Conservation (phyloP, 148 eudicot genomes). For the Mesembryanthemum crystallinum region DNA sequence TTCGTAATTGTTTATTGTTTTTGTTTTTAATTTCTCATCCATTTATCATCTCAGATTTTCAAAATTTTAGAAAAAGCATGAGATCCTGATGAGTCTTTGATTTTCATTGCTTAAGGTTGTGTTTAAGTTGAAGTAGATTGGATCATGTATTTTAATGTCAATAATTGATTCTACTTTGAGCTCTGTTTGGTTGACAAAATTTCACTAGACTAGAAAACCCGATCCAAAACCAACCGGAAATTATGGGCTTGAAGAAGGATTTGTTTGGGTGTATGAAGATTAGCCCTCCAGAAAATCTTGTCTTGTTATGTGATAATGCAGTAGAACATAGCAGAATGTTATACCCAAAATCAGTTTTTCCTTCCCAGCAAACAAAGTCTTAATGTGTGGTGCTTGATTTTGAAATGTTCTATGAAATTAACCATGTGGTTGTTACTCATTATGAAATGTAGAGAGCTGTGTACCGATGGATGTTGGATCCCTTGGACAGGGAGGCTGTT, state of each 20-base stretch:
- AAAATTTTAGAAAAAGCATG: neutral
- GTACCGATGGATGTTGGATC: conserved; percentile 74
- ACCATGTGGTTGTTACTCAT: neutral
- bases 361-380: neutral
- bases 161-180: neutral
- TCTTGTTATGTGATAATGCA: neutral
- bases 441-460: conserved; percentile 54
- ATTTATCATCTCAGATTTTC: too few species aligned
- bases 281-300: neutral
- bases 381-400: neutral
- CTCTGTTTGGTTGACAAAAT: neutral
- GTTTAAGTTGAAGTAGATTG: neutral
- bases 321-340: neutral
- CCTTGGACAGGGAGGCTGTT: conserved; percentile 72
- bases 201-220: too few species aligned
- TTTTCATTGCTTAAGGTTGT: neutral
- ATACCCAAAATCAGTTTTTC: neutral
- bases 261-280: neutral
- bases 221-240: too few species aligned
- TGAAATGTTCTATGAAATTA: neutral
- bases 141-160: neutral
- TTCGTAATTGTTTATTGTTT: neutral
- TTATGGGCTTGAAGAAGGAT: too few species aligned
- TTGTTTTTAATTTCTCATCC: neutral
- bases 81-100: neutral